Evolutionary conservation across 768 basidiomycete genomes (phyloP).

Genomic region (Podaxis rugospora): DNA sequence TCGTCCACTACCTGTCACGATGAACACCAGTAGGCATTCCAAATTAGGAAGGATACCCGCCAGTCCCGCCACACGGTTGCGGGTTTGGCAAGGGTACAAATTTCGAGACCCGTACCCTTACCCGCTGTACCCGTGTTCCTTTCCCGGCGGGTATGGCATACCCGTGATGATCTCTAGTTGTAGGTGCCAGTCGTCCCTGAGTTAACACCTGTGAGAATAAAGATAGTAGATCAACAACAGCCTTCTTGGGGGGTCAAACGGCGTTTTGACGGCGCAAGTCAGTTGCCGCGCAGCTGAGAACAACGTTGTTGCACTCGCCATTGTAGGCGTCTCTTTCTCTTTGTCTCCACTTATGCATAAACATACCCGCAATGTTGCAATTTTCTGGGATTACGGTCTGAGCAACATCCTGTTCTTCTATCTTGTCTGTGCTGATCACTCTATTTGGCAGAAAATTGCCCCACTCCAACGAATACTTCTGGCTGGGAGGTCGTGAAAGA

Average conservation of each 20-base stretch:
- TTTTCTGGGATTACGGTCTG: slow-evolving; percentile 27
- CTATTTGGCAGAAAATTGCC: slow-evolving; percentile 25
- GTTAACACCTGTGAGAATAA: slow-evolving; percentile 1
- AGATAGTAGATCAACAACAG: not conserved
- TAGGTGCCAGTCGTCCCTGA: not conserved
- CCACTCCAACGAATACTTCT: slow-evolving; percentile 20
- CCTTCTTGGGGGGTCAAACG: not conserved
- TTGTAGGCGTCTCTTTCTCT: not conserved
- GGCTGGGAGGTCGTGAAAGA: slow-evolving; percentile 24
- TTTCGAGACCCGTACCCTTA: no score
- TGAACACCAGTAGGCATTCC: no score
- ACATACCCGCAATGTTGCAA: slow-evolving; percentile 13
- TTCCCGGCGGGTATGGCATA: no score
- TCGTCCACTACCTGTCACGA: no score
- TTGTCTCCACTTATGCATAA: not conserved
- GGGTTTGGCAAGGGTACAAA: no score
- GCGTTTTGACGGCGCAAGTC: not conserved
- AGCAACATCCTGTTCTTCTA: not conserved
- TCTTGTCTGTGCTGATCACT: not conserved
- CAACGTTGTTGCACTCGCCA: not conserved
- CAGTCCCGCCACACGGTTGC: no score
- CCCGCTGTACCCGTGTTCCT: no score
- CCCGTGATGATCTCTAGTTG: no score
- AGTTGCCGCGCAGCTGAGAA: not conserved
- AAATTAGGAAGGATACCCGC: no score